phyloP scores from a whole-genome alignment of 345 rosid genomes.

The Eucalyptus curtisii region DNA sequence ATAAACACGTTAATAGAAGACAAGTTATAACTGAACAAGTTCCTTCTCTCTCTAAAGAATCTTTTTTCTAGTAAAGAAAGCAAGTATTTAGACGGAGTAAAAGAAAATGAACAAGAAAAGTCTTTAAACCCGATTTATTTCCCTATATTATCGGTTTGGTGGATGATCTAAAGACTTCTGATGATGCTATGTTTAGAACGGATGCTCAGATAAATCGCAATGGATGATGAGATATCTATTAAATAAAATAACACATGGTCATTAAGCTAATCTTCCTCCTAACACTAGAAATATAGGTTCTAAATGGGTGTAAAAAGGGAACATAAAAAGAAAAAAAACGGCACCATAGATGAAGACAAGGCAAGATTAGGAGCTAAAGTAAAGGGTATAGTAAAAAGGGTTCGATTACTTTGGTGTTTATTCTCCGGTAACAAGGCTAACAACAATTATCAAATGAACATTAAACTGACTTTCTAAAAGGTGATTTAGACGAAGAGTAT shows the following conservation, averaged over 20 bases:
- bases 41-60: neutral
- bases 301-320: neutral
- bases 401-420: neutral
- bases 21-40: neutral
- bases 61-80: neutral
- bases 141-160: neutral
- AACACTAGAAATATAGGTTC: neutral
- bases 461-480: neutral
- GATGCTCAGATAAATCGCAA: neutral
- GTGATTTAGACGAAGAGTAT: neutral
- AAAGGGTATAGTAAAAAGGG: neutral
- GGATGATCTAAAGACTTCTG: neutral
- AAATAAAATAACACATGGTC: neutral
- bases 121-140: neutral
- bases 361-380: neutral
- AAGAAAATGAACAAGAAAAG: neutral
- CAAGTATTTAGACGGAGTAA: neutral
- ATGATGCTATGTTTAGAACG: neutral
- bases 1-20: neutral
- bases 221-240: neutral
- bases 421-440: neutral
- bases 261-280: neutral
- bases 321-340: too few species aligned
- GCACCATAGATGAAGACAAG: neutral
- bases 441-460: neutral